phyloP scores from a whole-genome alignment of 768 basidiomycete genomes.

The Mycena indigotica region DNA sequence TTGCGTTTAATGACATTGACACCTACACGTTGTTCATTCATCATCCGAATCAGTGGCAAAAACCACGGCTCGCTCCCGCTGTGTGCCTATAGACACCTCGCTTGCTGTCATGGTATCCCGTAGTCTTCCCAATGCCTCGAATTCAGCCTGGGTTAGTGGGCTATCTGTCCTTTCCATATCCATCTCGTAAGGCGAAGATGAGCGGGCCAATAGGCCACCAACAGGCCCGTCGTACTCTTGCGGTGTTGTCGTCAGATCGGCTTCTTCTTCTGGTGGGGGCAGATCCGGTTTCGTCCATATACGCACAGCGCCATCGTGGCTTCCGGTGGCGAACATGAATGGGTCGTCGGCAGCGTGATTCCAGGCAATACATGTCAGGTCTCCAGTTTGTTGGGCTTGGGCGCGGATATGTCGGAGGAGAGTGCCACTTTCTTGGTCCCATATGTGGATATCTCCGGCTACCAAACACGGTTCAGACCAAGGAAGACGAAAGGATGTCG shows the following conservation, averaged over 20 bases:
- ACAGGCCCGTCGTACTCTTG: too few species aligned
- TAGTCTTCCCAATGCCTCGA: slow-evolving; percentile 15
- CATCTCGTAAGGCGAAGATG: slow-evolving; percentile 20
- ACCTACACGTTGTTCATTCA: not conserved
- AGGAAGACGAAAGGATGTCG: not conserved
- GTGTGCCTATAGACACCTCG: slow-evolving; percentile 13
- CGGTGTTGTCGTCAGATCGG: not conserved
- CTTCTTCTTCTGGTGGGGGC: not conserved
- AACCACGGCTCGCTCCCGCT: slow-evolving; percentile 13
- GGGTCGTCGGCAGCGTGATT: slow-evolving; percentile 65
- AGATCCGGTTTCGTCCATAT: slow-evolving; percentile 61
- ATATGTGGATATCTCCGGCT: slow-evolving; percentile 85
- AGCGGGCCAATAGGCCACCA: too few species aligned
- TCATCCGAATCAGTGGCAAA: slow-evolving; percentile 5
- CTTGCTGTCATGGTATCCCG: slow-evolving; percentile 10
- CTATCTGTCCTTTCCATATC: slow-evolving; percentile 23
- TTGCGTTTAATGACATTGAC: too few species aligned
- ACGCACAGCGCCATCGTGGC: slow-evolving; percentile 73
- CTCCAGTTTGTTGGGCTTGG: slow-evolving; percentile 58
- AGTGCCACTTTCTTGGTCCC: slow-evolving; percentile 80
- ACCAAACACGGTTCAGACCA: slow-evolving; percentile 1
- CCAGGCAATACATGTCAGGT: slow-evolving; percentile 82
- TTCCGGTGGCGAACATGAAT: slow-evolving; percentile 78
- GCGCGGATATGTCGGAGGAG: slow-evolving; percentile 71
- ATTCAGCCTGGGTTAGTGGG: slow-evolving; percentile 21